A percentile compares a stretch with the other conserved stretches of the same genome.
Conservation (phyloP, 2,329 filamentous ascomycete species). For the Rutstroemia sp. region DNA sequence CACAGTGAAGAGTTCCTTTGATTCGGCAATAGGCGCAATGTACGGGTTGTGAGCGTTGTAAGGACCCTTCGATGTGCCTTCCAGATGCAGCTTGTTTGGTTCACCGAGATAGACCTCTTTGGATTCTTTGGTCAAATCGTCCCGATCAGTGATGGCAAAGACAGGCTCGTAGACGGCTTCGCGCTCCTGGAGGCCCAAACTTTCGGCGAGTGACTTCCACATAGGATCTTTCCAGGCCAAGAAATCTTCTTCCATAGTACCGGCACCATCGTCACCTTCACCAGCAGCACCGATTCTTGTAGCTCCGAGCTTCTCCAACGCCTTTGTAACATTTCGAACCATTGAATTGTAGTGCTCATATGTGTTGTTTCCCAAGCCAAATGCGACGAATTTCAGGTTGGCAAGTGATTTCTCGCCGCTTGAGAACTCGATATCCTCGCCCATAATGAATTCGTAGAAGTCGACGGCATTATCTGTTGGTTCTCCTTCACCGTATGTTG, state of each 20-base stretch:
- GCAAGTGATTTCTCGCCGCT: slow-evolving; percentile 64
- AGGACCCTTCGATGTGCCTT: slow-evolving; percentile 74
- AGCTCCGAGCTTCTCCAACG: slow-evolving; percentile 74
- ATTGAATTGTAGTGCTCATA: slow-evolving; percentile 99
- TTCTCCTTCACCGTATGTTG: slow-evolving; percentile 96
- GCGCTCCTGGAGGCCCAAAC: slow-evolving; percentile 87
- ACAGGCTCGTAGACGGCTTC: slow-evolving; percentile 94
- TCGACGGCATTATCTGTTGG: slow-evolving; percentile 98
- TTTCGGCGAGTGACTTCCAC: slow-evolving; percentile 79
- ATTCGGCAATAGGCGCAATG: slow-evolving; percentile 88
- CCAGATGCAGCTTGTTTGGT: slow-evolving; percentile 91
- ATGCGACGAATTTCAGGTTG: slow-evolving; percentile 87
- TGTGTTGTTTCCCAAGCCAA: slow-evolving; percentile 97
- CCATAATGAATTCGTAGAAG: slow-evolving; percentile 92
- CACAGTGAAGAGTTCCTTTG: slow-evolving; percentile 81
- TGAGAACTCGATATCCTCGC: slow-evolving; percentile 75
- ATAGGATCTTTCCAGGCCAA: slow-evolving; percentile 98
- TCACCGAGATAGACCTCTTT: slow-evolving; percentile 88
- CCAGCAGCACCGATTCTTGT: slow-evolving; percentile 79
- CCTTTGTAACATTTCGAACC: slow-evolving; percentile 85
- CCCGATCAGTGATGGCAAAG: slow-evolving; percentile 73
- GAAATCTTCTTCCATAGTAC: slow-evolving; percentile 99
- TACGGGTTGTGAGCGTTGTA: slow-evolving; percentile 97
- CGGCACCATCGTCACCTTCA: slow-evolving; percentile 94
- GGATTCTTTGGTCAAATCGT: slow-evolving; percentile 65